Base-by-base conservation (phyloP, 2,329 filamentous ascomycete genomes). In the Aplosporella prunicola region DNA sequence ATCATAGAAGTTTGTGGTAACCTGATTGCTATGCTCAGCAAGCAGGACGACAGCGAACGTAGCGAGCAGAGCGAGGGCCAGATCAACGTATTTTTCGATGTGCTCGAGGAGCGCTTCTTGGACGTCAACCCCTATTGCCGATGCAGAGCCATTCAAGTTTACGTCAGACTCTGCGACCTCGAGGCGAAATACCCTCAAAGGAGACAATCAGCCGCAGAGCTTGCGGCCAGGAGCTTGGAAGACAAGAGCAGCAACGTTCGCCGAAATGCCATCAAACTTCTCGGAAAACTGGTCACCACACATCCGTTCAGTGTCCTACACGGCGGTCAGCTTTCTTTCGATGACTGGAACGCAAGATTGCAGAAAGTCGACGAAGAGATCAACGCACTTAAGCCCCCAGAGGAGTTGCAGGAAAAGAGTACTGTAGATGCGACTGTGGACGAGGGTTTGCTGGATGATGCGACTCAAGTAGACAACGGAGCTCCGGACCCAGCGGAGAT, bases 211-310 rank as follows among this genome's bases (percentile, higher is more conserved):
- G 89, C 82, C 4, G 83, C 89, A 2, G 86, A 95, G 56, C 68
- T 95, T 17, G 88, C 91, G 1, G 80, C 83, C 40, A 76, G 84
- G 49, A 96, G 89, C 58, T 69, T 98, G 3, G 85, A 95, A 58
- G 93, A 98, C 64, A 96, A 93, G 69, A 96, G 89, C 64, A 98
- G 91, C 61, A 93, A 96, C 51, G 91, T 98, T 20, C 76, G 91
- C 44, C 76, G 88, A 41, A 96, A 96, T 56, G 88, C 91, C 2
- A 91, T 98, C 57, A 96, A 94, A 60, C 67, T 98, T 5, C 71
- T 98, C 1, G 83, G 80, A 5, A 82, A 82, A 28, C 68, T 98
- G 5, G 85, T 98, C 50, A 86, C 88, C 45, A 95, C 88, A 0
- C 91, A 98, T 57, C 91, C 91, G 2, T 98, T 95, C 51, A 86